Percentiles rank a stretch among this genome's conserved stretches.
These are phyloP conservation scores for Globisporangium irregulare DNA, from an alignment of 352 stramenopile genomes.

Conservation along the genomic window DNA sequence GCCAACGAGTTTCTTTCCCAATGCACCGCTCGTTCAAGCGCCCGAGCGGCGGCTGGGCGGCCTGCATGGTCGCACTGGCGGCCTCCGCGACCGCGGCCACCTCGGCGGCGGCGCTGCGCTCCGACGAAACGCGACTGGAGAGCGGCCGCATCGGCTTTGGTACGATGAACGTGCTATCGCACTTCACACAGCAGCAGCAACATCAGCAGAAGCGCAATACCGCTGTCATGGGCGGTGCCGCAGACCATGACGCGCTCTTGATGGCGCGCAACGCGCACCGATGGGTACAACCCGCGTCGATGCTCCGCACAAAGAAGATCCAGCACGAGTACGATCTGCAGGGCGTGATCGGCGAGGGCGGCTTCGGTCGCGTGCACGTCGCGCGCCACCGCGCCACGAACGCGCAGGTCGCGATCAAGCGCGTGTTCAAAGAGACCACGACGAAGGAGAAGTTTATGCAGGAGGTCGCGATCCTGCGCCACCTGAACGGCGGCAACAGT, in stretches of 20 bases:
- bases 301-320: conserved; percentile 18
- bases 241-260: background rate
- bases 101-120: background rate
- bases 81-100: background rate
- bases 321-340: conserved; percentile 45
- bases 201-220: background rate
- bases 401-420: conserved; percentile 53
- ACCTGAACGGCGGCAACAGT: conserved; percentile 33
- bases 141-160: conserved; percentile 11
- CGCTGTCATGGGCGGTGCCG: background rate
- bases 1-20: background rate
- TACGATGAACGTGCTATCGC: background rate
- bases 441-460: conserved; percentile 49
- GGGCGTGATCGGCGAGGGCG: conserved; percentile 46
- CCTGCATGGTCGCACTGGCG: background rate
- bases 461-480: conserved; percentile 45
- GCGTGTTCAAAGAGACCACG: conserved; percentile 42
- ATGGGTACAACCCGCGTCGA: conserved; percentile 6
- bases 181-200: conserved; percentile 1
- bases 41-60: conserved; percentile 5
- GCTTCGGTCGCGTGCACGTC: conserved; percentile 43
- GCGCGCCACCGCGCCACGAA: conserved; percentile 42
- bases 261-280: conserved; percentile 6
- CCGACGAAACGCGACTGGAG: conserved; percentile 1
- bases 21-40: conserved; percentile 2